Evolutionary conservation across 352 stramenopile genomes (phyloP).

Genomic region (Phytophthora colocasiae): DNA sequence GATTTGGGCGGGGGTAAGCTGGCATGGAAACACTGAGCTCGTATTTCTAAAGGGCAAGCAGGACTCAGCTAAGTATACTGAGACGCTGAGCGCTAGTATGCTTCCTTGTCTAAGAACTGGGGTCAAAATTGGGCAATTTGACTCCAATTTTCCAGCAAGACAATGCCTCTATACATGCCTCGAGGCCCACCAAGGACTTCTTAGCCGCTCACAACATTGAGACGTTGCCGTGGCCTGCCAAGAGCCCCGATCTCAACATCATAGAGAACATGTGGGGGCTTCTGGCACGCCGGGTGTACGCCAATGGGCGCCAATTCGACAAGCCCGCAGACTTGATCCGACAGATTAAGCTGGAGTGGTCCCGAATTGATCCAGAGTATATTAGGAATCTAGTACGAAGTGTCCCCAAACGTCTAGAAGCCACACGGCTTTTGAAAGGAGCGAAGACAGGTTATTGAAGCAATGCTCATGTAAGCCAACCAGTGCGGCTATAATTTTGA

Average conservation of each 20-base stretch:
- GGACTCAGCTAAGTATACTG: slow-evolving; percentile 4
- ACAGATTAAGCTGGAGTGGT: slow-evolving; percentile 9
- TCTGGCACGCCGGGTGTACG: slow-evolving; percentile 23
- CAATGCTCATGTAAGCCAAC: no score
- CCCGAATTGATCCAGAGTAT: not conserved
- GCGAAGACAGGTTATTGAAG: no score
- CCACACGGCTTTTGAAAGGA: no score
- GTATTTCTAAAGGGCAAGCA: slow-evolving; percentile 3
- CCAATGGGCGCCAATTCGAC: slow-evolving; percentile 21
- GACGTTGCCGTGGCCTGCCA: slow-evolving; percentile 24
- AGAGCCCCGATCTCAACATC: slow-evolving; percentile 33
- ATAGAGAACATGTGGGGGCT: slow-evolving; percentile 31
- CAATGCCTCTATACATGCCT: no score
- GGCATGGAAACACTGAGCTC: not conserved
- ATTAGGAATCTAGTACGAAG: slow-evolving; percentile 2
- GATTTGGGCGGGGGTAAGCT: no score
- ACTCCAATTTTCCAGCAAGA: no score
- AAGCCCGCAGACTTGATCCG: slow-evolving; percentile 9
- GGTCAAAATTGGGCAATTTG: no score
- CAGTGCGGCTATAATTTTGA: no score
- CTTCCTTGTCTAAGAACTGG: slow-evolving; percentile 1
- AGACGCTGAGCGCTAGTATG: not conserved
- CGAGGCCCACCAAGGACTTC: no score
- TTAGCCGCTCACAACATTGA: not conserved
- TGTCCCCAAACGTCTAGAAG: slow-evolving; percentile 9